These are phyloP conservation scores for Nymphaea colorata DNA, from an alignment of 164 flowering plant species.

Conservation along the genomic window DNA sequence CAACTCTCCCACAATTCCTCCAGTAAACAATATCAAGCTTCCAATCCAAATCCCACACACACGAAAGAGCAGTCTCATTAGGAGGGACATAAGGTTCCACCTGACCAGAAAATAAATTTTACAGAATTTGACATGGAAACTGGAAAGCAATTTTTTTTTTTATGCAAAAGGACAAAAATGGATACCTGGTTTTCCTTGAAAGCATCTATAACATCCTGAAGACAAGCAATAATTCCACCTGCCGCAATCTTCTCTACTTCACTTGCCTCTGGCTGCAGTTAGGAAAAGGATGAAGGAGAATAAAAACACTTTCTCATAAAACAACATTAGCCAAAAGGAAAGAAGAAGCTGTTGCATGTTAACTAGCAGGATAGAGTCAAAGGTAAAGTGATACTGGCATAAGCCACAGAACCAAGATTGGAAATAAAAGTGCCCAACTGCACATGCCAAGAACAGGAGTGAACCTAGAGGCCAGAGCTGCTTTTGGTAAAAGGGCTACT, in stretches of 20 bases:
- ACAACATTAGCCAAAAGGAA: background rate
- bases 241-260: conserved; percentile 74
- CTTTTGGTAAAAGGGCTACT: no score
- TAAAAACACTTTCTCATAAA: background rate
- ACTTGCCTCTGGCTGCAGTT: conserved; percentile 63
- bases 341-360: background rate
- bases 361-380: no score
- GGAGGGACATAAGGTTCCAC: background rate
- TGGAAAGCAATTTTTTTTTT: background rate
- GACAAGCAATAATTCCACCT: conserved; percentile 78
- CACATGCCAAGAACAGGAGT: no score
- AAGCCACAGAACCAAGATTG: no score
- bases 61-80: no score
- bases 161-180: background rate
- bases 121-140: background rate
- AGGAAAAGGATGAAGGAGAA: background rate
- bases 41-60: no score
- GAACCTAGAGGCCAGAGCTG: no score
- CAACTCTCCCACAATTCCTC: no score
- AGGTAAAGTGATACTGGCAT: background rate
- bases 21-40: no score
- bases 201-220: conserved; percentile 83
- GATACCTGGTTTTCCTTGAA: conserved; percentile 65
- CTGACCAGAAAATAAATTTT: background rate
- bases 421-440: no score